A percentile compares a stretch with the other conserved stretches of the same genome.
These are phyloP conservation scores for Dittrichia graveolens DNA, from an alignment of 129 eudicot genomes.

Conservation along the genomic window DNA sequence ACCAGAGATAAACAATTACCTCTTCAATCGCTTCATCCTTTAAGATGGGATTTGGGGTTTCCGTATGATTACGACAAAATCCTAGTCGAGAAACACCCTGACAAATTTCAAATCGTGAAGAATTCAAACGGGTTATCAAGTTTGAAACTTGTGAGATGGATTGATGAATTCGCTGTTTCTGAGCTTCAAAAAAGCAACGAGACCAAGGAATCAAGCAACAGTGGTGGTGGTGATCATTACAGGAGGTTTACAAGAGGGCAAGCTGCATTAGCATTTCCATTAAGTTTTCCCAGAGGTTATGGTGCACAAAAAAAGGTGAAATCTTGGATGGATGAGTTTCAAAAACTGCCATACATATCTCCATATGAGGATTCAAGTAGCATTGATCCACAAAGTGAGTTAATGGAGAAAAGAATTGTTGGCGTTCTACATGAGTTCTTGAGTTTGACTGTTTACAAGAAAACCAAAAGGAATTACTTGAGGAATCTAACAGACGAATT, in stretches of 20 bases:
- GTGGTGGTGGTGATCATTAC: neutral
- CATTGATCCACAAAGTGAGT: slow-evolving; percentile 71
- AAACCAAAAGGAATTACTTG: slow-evolving; percentile 79
- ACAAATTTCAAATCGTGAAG: neutral
- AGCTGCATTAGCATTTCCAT: slow-evolving; percentile 55
- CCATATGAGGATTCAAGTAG: slow-evolving; percentile 80
- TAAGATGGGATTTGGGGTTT: slow-evolving; percentile 78
- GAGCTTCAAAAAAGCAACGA: slow-evolving; percentile 57
- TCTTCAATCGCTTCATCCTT: slow-evolving; percentile 54
- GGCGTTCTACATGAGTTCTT: slow-evolving; percentile 90
- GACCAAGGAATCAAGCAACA: neutral
- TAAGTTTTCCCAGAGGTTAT: slow-evolving; percentile 83
- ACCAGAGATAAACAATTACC: slow-evolving; percentile 45
- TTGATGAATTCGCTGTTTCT: slow-evolving; percentile 19
- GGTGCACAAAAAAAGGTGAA: slow-evolving; percentile 83
- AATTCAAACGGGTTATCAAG: neutral
- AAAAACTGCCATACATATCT: slow-evolving; percentile 73
- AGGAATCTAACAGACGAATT: slow-evolving; percentile 75
- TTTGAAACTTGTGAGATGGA: slow-evolving; percentile 1
- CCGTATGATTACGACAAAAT: slow-evolving; percentile 64
- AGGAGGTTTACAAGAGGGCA: slow-evolving; percentile 17
- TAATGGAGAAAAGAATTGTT: slow-evolving; percentile 91
- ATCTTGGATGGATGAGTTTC: slow-evolving; percentile 94
- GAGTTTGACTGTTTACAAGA: slow-evolving; percentile 79
- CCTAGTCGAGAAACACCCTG: neutral